These are phyloP conservation scores for Kurtzmaniella fragi DNA, from an alignment of 805 yeast species.

Conservation along the genomic window DNA sequence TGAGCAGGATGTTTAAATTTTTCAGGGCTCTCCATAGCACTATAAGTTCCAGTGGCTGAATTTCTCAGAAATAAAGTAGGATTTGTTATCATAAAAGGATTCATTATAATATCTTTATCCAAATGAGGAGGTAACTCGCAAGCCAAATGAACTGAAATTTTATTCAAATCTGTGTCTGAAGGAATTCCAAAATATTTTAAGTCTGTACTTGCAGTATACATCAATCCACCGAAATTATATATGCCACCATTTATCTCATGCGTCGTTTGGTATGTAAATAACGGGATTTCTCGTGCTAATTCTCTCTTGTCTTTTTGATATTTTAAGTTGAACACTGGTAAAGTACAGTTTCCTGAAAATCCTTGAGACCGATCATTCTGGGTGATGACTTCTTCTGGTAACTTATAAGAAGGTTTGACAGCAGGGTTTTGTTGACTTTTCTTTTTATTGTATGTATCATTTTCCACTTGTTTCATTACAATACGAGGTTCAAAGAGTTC, in stretches of 20 bases:
- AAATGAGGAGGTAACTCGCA: conserved; percentile 36
- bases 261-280: conserved; percentile 27
- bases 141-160: conserved; percentile 33
- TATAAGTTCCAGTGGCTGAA: conserved; percentile 25
- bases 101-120: conserved; percentile 29
- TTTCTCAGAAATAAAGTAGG: conserved; percentile 20
- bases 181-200: conserved; percentile 30
- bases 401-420: background rate
- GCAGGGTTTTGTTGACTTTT: background rate
- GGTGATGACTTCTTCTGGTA: conserved; percentile 3
- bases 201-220: conserved; percentile 9
- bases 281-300: conserved; percentile 15
- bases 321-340: conserved; percentile 21
- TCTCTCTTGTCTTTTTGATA: conserved; percentile 10
- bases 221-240: conserved; percentile 36
- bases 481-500: conserved; percentile 17
- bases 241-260: conserved; percentile 24
- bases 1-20: conserved; percentile 41
- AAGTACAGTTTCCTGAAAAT: conserved; percentile 22
- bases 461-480: conserved; percentile 15
- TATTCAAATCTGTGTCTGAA: conserved; percentile 17
- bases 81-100: conserved; percentile 40
- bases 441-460: background rate
- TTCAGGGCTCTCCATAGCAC: conserved; percentile 23
- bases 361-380: conserved; percentile 8